Conservation (phyloP, 495 filamentous ascomycete species). For the Penicillium ochrochloron region DNA sequence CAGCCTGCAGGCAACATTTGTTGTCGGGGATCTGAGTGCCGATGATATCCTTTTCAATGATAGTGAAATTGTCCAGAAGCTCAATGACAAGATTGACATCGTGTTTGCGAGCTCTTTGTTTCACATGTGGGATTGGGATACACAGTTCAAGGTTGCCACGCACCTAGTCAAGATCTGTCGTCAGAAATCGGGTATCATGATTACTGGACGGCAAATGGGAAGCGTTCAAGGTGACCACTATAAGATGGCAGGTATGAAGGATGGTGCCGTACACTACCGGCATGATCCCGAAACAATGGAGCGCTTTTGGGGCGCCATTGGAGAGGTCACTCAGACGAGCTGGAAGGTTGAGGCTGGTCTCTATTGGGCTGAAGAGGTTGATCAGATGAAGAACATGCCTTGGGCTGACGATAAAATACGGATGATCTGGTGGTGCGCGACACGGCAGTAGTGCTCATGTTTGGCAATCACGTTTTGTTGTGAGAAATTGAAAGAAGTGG, state of each 20-base stretch:
- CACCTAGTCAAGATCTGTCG: conserved; percentile 42
- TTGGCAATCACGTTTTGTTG: background rate
- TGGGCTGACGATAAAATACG: conserved; percentile 20
- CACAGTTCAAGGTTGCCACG: conserved; percentile 38
- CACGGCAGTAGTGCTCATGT: conserved; percentile 5
- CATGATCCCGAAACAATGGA: conserved; percentile 49
- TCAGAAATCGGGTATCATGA: conserved; percentile 38
- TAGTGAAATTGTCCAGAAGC: conserved; percentile 17
- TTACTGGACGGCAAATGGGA: conserved; percentile 51
- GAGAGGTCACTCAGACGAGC: conserved; percentile 41
- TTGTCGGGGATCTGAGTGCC: conserved; percentile 38
- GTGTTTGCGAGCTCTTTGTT: conserved; percentile 51
- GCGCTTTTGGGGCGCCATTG: conserved; percentile 52
- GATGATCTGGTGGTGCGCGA: conserved; percentile 32
- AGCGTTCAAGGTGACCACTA: conserved; percentile 33
- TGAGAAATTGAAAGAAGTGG: background rate
- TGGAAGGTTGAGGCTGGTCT: conserved; percentile 44
- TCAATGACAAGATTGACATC: conserved; percentile 41
- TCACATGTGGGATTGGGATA: conserved; percentile 48
- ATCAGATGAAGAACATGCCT: conserved; percentile 17
- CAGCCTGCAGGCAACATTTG: conserved; percentile 28
- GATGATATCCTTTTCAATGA: conserved; percentile 10
- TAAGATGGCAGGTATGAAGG: conserved; percentile 24
- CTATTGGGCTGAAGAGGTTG: conserved; percentile 18
- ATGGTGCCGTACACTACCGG: conserved; percentile 32